These are phyloP conservation scores for Tetratostichococcus sp. DNA, from an alignment of 139 green algal genomes.

Conservation along the genomic window DNA sequence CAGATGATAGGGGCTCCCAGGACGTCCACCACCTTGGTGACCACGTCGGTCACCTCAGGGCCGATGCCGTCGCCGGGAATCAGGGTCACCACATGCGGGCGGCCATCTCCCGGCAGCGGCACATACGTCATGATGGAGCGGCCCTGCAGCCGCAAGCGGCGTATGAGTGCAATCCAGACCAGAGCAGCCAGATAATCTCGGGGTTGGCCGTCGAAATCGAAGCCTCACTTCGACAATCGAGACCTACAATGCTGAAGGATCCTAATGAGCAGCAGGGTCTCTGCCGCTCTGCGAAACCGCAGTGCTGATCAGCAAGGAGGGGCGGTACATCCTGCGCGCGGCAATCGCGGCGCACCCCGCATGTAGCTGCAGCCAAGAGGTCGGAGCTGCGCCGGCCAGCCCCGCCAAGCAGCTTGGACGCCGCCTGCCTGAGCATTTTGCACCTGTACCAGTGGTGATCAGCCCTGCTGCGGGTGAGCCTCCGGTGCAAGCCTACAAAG, in stretches of 20 bases:
- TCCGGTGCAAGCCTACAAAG: no score
- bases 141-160: slow-evolving; percentile 17
- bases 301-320: no score
- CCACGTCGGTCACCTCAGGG: slow-evolving; percentile 71
- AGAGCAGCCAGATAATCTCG: no score
- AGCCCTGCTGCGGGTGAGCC: no score
- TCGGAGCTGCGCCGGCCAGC: not conserved
- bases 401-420: not conserved
- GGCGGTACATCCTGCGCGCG: no score
- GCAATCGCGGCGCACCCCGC: not conserved
- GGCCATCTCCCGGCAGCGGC: slow-evolving; percentile 12
- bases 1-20: slow-evolving; percentile 21
- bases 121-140: slow-evolving; percentile 25
- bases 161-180: no score
- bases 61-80: slow-evolving; percentile 81
- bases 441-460: no score
- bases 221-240: no score
- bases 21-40: slow-evolving; percentile 36
- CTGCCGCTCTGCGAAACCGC: no score
- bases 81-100: slow-evolving; percentile 23
- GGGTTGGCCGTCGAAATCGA: no score
- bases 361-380: not conserved
- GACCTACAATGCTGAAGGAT: no score
- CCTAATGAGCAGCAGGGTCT: no score
- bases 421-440: not conserved